A percentile compares a stretch with the other conserved stretches of the same genome.
phyloP scores from a whole-genome alignment of 495 filamentous ascomycete genomes.

The Astrocystis sublimbata region DNA sequence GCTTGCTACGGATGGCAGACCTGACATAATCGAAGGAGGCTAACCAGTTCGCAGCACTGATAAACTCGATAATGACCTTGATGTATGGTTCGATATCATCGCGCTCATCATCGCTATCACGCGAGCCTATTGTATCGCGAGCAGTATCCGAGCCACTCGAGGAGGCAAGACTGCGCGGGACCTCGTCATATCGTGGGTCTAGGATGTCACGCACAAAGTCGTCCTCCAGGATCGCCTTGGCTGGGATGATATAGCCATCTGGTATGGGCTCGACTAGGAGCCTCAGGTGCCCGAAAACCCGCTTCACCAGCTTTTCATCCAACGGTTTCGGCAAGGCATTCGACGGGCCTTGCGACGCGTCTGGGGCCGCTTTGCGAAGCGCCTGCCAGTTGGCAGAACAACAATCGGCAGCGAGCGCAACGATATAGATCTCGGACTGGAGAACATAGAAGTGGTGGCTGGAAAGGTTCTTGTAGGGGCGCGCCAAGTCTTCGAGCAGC shows the following conservation, averaged over 20 bases:
- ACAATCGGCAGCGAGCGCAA: constrained; percentile 64
- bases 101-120: constrained; percentile 20
- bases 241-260: constrained; percentile 47
- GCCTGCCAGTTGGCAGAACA: constrained; percentile 59
- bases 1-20: constrained; percentile 48
- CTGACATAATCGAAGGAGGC: constrained; percentile 56
- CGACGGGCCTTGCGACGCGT: constrained; percentile 23
- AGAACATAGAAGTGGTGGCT: constrained; percentile 55
- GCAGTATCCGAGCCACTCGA: constrained; percentile 44
- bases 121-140: constrained; percentile 32
- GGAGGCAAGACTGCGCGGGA: constrained; percentile 30
- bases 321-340: constrained; percentile 29
- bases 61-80: constrained; percentile 57
- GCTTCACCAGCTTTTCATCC: constrained; percentile 39
- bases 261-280: constrained; percentile 48
- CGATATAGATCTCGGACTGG: constrained; percentile 59
- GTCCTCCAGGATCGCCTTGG: constrained; percentile 49
- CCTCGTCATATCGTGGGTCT: constrained; percentile 35
- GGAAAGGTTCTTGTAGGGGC: constrained; percentile 45
- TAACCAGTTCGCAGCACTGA: constrained; percentile 62
- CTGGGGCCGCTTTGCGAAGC: constrained; percentile 33
- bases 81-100: constrained; percentile 49
- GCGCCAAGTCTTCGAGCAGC: constrained; percentile 52
- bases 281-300: constrained; percentile 47
- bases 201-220: constrained; percentile 35